Evolutionary conservation across 495 filamentous ascomycete genomes (phyloP).

Genomic region (Aspergillus homomorphus): DNA sequence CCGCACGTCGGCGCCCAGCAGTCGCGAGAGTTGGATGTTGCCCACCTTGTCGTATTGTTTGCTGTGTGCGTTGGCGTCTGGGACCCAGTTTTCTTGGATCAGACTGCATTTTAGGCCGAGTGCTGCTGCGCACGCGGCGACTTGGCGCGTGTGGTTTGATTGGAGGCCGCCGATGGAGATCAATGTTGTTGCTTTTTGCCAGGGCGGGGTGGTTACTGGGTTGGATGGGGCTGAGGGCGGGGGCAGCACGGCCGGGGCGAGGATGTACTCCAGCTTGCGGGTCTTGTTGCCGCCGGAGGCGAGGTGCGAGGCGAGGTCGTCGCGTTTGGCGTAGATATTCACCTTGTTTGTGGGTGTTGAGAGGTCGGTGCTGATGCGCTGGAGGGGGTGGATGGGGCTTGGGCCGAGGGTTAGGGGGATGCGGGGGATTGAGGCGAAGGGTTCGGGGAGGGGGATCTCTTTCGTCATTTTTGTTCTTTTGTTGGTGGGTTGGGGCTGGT

Average conservation of each 20-base stretch:
- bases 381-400: slow-evolving; percentile 12
- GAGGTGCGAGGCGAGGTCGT: slow-evolving; percentile 60
- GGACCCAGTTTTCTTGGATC: slow-evolving; percentile 64
- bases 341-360: slow-evolving; percentile 32
- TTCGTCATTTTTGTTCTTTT: not conserved
- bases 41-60: slow-evolving; percentile 53
- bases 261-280: slow-evolving; percentile 61
- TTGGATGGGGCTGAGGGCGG: not conserved
- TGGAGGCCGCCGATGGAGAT: slow-evolving; percentile 64
- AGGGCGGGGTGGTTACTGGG: slow-evolving; percentile 15
- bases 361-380: slow-evolving; percentile 47
- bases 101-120: slow-evolving; percentile 51
- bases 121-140: slow-evolving; percentile 54
- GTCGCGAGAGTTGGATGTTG: slow-evolving; percentile 59
- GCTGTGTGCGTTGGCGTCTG: slow-evolving; percentile 37
- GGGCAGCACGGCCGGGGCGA: slow-evolving; percentile 46
- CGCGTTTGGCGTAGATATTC: slow-evolving; percentile 59
- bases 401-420: slow-evolving; percentile 45
- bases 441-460: slow-evolving; percentile 44
- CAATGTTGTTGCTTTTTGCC: slow-evolving; percentile 51
- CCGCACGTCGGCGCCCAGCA: slow-evolving; percentile 58
- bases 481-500: not conserved
- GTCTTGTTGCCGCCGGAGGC: slow-evolving; percentile 67
- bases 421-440: slow-evolving; percentile 56
- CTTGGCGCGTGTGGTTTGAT: slow-evolving; percentile 60